Conservation (phyloP, 169 alveolate species). For the Cystoisospora suis region DNA sequence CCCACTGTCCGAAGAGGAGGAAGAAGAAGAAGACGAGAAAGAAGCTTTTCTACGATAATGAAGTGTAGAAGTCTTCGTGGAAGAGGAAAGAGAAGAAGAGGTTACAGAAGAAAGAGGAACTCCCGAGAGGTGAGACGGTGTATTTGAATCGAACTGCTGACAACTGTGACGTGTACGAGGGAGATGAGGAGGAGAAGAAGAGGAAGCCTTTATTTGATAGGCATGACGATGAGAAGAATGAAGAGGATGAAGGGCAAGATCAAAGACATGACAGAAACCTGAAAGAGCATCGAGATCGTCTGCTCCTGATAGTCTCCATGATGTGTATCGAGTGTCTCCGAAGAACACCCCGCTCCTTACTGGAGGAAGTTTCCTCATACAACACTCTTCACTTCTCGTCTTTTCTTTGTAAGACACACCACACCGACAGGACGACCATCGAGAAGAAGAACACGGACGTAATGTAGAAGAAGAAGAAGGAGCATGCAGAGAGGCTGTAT, state of each 20-base stretch:
- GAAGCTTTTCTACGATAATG: too few species aligned
- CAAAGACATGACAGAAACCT: background rate
- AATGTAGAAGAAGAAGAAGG: background rate
- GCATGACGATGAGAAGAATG: too few species aligned
- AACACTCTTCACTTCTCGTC: too few species aligned
- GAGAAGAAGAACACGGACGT: background rate
- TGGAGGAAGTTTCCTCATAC: background rate
- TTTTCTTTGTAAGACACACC: too few species aligned
- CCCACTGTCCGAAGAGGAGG: too few species aligned
- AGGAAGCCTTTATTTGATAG: background rate
- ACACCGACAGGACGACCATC: background rate
- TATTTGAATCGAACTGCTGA: background rate
- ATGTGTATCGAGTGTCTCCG: too few species aligned
- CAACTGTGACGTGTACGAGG: background rate
- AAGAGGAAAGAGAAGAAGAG: background rate
- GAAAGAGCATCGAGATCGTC: constrained; percentile 12
- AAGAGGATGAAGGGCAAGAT: too few species aligned
- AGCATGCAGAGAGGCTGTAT: background rate
- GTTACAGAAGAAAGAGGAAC: background rate
- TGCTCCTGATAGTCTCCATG: background rate
- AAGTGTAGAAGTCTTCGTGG: too few species aligned
- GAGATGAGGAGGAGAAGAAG: background rate
- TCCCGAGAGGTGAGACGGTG: too few species aligned
- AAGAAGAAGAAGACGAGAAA: background rate
- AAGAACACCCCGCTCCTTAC: background rate